Conservation (phyloP, 2,329 filamentous ascomycete genomes). For the Leptographium procerum region DNA sequence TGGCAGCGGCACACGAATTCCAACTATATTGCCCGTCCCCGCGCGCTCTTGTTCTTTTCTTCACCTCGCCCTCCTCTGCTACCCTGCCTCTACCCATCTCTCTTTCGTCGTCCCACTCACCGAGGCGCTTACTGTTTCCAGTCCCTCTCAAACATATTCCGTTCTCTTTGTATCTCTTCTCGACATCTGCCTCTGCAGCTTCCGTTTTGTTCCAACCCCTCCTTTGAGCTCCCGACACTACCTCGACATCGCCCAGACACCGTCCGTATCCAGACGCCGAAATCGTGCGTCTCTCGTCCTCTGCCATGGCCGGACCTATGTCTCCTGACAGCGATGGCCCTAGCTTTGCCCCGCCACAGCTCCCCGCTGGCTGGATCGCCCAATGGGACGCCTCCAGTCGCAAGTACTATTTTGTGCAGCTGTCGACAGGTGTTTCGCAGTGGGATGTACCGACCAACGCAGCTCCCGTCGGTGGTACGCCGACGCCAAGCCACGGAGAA, state of each 20-base stretch:
- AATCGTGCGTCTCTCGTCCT: background rate
- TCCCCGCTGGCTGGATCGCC: slow-evolving; percentile 57
- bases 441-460: slow-evolving; percentile 62
- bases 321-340: slow-evolving; percentile 49
- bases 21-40: too few species aligned
- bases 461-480: slow-evolving; percentile 41
- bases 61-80: background rate
- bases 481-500: slow-evolving; percentile 39
- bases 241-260: background rate
- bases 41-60: background rate
- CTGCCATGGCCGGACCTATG: slow-evolving; percentile 43
- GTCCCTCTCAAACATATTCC: too few species aligned
- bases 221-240: background rate
- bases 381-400: slow-evolving; percentile 55
- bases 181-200: too few species aligned
- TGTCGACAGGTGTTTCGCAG: slow-evolving; percentile 59
- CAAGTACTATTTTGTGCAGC: slow-evolving; percentile 63
- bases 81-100: background rate
- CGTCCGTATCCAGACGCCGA: background rate
- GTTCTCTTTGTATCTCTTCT: too few species aligned
- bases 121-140: too few species aligned
- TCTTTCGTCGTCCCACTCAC: background rate
- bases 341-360: slow-evolving; percentile 45
- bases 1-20: too few species aligned
- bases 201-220: background rate